Evolutionary conservation across 2,329 filamentous ascomycete species (phyloP).

Genomic region (Fusarium subtropicale): DNA sequence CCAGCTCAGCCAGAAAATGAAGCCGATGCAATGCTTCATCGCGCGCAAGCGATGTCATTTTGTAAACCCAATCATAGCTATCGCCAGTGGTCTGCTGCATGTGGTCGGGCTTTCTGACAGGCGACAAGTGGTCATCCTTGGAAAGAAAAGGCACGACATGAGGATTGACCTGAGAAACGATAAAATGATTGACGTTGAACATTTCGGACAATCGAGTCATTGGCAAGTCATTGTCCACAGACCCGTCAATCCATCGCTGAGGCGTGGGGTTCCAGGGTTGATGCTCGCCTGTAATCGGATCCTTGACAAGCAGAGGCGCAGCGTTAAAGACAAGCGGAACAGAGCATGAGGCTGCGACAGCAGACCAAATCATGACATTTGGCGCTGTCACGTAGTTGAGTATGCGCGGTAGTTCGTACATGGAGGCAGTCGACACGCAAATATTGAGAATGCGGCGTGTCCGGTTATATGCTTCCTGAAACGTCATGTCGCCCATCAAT

Average conservation of each 20-base stretch:
- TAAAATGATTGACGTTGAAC: constrained; percentile 99
- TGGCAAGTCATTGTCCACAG: constrained; percentile 92
- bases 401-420: constrained; percentile 87
- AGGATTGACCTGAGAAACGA: constrained; percentile 96
- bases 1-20: constrained; percentile 82
- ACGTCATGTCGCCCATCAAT: constrained; percentile 89
- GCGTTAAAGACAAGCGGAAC: constrained; percentile 88
- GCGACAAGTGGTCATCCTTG: constrained; percentile 73
- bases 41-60: constrained; percentile 77
- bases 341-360: constrained; percentile 94
- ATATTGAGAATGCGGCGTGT: constrained; percentile 93
- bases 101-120: constrained; percentile 48
- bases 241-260: constrained; percentile 92
- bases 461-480: constrained; percentile 96
- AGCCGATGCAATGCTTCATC: constrained; percentile 84
- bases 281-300: constrained; percentile 80
- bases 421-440: constrained; percentile 86
- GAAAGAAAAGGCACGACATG: constrained; percentile 89
- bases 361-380: constrained; percentile 96
- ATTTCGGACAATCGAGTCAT: constrained; percentile 91
- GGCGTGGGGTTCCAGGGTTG: constrained; percentile 87
- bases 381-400: constrained; percentile 95
- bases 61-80: constrained; percentile 70
- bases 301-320: constrained; percentile 83
- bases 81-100: constrained; percentile 47